Base-by-base conservation (phyloP, 257 asterid species). In the Fraxinus quadrangulata region DNA sequence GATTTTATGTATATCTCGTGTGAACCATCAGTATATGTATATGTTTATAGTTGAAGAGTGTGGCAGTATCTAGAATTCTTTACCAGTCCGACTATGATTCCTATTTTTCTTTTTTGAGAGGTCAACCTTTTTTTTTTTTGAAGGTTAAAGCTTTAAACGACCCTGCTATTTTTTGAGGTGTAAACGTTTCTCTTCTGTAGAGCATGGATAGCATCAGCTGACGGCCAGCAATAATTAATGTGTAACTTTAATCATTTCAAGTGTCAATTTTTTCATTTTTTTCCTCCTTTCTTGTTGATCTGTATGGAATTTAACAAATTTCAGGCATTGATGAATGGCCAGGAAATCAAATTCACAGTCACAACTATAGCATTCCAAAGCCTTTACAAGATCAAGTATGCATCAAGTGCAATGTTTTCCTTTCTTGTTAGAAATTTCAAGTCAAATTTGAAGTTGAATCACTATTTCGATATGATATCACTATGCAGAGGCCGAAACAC, bases 281-380 rank as follows among this genome's bases (percentile, higher is more conserved):
- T 31, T 31, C 19, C n/a, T n/a, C n/a, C n/a, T 45, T 47, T 16
- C 31, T 21, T n/a, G 23, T 42, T 21, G 71, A 36, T 36, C 59
- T 10, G 11, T 70, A 63, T 28, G 26, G 68, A 66, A 36, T 37
- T 34, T 11, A 49, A 72, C 13, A 73, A 67, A 72, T 86, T 54
- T 73, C 87, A 94, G 97, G 99, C 40, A 90, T 94, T 73, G 88
- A 92, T 40, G 82, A 81, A 75, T 94, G 99, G 99, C 97, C 97
- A 0, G 95, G 97, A 72, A 89, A 88, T 84, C 97, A 94, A 89
- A 91, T 92, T 75, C 99, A 94, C 72, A 92, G 99, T 81, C 97
- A 94, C 89, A 94, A 92, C 82, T 94, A 94, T 83, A 97, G 99
- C 3, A 88, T 85, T 65, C 97, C 99, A 30, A 97, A 91, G 54